These are phyloP conservation scores for Aspergillus piperis DNA, from an alignment of 2,329 filamentous ascomycete genomes.

Conservation along the genomic window DNA sequence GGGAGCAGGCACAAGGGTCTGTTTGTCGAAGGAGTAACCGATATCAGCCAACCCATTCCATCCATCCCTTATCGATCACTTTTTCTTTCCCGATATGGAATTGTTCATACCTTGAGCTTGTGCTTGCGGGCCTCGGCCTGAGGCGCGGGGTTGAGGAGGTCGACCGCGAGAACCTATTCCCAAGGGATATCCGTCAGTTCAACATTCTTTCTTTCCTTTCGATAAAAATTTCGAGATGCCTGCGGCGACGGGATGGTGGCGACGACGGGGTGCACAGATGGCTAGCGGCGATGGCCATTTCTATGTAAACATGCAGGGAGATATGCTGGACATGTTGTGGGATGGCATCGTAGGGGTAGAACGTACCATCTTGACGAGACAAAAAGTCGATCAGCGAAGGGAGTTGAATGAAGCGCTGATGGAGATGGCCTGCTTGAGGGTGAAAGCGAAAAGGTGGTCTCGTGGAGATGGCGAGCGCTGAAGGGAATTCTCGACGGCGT, in stretches of 20 bases:
- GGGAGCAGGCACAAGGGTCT: constrained; percentile 93
- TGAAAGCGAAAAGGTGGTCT: constrained; percentile 37
- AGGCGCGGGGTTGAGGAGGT: constrained; percentile 98
- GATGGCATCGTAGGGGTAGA: constrained; percentile 12
- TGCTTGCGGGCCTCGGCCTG: constrained; percentile 99
- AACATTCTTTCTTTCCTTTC: background rate
- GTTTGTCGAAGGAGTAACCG: constrained; percentile 11
- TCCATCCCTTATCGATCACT: background rate
- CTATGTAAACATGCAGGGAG: background rate
- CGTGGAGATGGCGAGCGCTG: constrained; percentile 37
- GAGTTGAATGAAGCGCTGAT: constrained; percentile 43
- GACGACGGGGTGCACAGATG: constrained; percentile 19
- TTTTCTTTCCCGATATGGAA: constrained; percentile 6
- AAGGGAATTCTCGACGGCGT: constrained; percentile 35
- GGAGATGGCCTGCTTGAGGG: constrained; percentile 43
- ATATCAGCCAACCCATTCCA: constrained; percentile 11
- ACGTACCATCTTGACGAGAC: constrained; percentile 49
- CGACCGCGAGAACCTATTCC: constrained; percentile 95
- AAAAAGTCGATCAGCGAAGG: constrained; percentile 44
- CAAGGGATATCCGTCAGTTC: constrained; percentile 22
- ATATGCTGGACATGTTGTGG: background rate
- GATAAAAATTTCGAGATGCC: constrained; percentile 8
- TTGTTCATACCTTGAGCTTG: constrained; percentile 92
- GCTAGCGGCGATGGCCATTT: background rate
- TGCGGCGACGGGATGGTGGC: constrained; percentile 15